Evolutionary conservation across 2,329 filamentous ascomycete genomes (phyloP), one percentile per base, ranked within the genome.

Genomic region (Beauveria caledonica): DNA sequence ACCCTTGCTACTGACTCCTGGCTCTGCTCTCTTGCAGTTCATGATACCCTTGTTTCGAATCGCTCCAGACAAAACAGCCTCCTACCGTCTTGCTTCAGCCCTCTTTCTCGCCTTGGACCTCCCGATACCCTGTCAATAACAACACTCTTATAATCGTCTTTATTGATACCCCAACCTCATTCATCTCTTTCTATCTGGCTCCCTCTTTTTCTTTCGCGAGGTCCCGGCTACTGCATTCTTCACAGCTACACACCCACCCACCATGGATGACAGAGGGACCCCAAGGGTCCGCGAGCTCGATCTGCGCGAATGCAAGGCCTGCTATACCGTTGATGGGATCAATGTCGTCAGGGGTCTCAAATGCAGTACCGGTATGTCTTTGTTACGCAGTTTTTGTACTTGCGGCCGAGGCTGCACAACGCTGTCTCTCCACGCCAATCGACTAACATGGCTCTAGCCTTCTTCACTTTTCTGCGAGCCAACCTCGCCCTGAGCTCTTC

Each of bases 381-480:
- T 58, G 5, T 15, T 5, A 58, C 48, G 10, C n/a, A 48, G 15
- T 10, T 15, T 1, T 11, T 11, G 2, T n/a, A 1, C 23, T 33
- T 17, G 4, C 13, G 15, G 21, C 21, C 23, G 23, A 25, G 13
- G n/a, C 19, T 19, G 44, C 5, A 21, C 10, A 4, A 17, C 23
- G 17, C 21, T 25, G 10, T 19, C 33, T 17, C 9, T 15, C 21
- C 17, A 15, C n/a, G 8, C 51, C 21, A 19, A 17, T 42, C 21
- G 49, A 40, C 60, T 61, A 61, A 61, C 54, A 50, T 17, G 6
- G 19, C 25, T 39, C 21, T 73, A 94, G 90, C 89, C 27, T 94
- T 94, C 77, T 88, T 94, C 74, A 88, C 86, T 60, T 93, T 90
- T 66, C 80, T 94, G 17, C 86, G 89, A 66, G 88, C 88, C 64